Percentiles rank a stretch among this genome's conserved stretches.
phyloP scores from a whole-genome alignment of 1,284 basidiomycete genomes.

The Agaricales sp. region DNA sequence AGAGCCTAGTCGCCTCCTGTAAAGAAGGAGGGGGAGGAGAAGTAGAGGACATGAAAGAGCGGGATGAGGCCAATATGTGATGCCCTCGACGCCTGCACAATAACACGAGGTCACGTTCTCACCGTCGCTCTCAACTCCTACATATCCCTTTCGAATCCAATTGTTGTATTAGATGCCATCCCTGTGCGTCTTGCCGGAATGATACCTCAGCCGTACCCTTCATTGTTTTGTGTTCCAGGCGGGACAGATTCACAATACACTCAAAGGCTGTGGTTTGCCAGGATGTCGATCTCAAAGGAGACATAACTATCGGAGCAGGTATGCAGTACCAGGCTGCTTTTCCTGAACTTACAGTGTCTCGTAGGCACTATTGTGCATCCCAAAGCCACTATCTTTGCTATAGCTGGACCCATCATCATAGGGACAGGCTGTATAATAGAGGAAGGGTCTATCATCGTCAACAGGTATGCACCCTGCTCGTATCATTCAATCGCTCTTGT shows the following conservation, averaged over 20 bases:
- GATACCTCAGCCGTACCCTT: background rate
- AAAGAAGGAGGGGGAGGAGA: conserved; percentile 39
- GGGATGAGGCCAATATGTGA: background rate
- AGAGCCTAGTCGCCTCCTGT: conserved; percentile 51
- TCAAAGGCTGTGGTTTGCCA: conserved; percentile 79
- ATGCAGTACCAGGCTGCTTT: conserved; percentile 3
- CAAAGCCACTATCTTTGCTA: conserved; percentile 82
- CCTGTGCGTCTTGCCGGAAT: background rate
- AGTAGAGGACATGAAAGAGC: conserved; percentile 19
- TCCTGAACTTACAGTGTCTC: background rate
- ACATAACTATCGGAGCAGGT: conserved; percentile 84
- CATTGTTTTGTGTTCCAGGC: conserved; percentile 27
- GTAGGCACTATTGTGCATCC: conserved; percentile 87
- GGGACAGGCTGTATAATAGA: conserved; percentile 88
- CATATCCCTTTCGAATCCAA: background rate
- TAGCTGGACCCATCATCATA: conserved; percentile 80
- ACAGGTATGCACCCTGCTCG: conserved; percentile 37
- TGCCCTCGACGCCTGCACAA: background rate
- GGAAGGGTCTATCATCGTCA: conserved; percentile 82
- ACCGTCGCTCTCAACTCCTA: too few relatives aligned
- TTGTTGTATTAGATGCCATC: background rate
- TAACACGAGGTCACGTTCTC: background rate
- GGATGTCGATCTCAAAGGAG: conserved; percentile 83
- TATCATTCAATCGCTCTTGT: conserved; percentile 1
- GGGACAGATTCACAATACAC: conserved; percentile 71